These are phyloP conservation scores for Penicillium sp. DNA, from an alignment of 2,329 filamentous ascomycete species.

Conservation along the genomic window DNA sequence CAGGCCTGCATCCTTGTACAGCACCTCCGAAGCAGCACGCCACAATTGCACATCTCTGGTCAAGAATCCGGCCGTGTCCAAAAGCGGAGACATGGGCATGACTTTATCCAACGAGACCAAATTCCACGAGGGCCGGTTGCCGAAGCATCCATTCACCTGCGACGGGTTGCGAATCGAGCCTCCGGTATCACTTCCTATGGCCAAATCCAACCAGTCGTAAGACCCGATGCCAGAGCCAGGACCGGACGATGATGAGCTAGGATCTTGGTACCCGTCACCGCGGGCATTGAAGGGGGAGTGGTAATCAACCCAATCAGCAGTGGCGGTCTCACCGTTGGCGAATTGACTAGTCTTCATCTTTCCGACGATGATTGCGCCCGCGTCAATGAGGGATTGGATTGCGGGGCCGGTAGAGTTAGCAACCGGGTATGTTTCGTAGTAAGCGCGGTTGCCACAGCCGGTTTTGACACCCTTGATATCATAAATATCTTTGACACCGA, in stretches of 20 bases:
- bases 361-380: slow-evolving; percentile 46
- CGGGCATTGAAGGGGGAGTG: slow-evolving; percentile 34
- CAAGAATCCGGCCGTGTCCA: slow-evolving; percentile 43
- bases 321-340: slow-evolving; percentile 24
- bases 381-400: slow-evolving; percentile 49
- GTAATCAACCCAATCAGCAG: slow-evolving; percentile 29
- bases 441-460: slow-evolving; percentile 51
- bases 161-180: slow-evolving; percentile 41
- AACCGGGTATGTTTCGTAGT: slow-evolving; percentile 46
- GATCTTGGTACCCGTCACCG: slow-evolving; percentile 31
- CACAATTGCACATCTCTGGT: slow-evolving; percentile 19
- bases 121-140: slow-evolving; percentile 43
- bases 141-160: slow-evolving; percentile 43
- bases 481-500: slow-evolving; percentile 57
- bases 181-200: slow-evolving; percentile 40
- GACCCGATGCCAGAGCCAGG: slow-evolving; percentile 24
- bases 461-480: slow-evolving; percentile 51
- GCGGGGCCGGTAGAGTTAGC: slow-evolving; percentile 42
- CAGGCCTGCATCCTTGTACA: slow-evolving; percentile 33
- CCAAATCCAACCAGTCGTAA: slow-evolving; percentile 41
- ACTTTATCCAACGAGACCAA: slow-evolving; percentile 38
- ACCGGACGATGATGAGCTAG: slow-evolving; percentile 21
- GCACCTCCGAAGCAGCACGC: slow-evolving; percentile 35
- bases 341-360: slow-evolving; percentile 31
- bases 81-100: slow-evolving; percentile 39